Percentiles rank a stretch among this genome's conserved stretches.
These are phyloP conservation scores for Nakazawaea ernobii DNA, from an alignment of 805 yeast species.

Conservation along the genomic window DNA sequence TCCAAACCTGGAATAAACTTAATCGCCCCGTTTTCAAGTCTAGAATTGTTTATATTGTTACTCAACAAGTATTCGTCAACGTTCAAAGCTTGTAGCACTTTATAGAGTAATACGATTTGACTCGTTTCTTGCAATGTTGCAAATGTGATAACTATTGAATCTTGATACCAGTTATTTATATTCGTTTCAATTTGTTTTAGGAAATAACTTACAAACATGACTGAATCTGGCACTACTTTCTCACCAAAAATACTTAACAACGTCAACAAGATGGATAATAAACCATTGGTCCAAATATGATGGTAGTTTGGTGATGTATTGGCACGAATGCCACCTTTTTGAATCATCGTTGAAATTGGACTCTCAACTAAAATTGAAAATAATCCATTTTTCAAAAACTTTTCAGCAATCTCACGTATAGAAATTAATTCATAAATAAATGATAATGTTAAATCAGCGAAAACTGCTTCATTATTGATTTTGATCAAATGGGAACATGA, in stretches of 20 bases:
- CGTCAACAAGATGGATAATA: conserved; percentile 60
- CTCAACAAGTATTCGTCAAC: conserved; percentile 39
- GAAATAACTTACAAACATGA: conserved; percentile 58
- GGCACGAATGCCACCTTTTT: conserved; percentile 56
- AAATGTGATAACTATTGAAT: conserved; percentile 42
- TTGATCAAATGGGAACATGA: conserved; percentile 60
- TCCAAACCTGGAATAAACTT: conserved; percentile 55
- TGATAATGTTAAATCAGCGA: conserved; percentile 67
- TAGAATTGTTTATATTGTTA: conserved; percentile 5
- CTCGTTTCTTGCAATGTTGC: conserved; percentile 55
- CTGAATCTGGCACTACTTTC: conserved; percentile 56
- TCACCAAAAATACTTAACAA: conserved; percentile 60
- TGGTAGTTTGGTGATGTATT: conserved; percentile 49
- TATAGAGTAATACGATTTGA: conserved; percentile 62
- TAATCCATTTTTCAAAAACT: conserved; percentile 57
- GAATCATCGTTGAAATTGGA: conserved; percentile 61
- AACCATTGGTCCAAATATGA: conserved; percentile 80
- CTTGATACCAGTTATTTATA: conserved; percentile 62
- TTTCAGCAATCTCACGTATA: conserved; percentile 59
- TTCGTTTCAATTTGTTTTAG: conserved; percentile 60
- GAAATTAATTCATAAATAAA: conserved; percentile 65
- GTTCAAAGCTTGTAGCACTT: conserved; percentile 47
- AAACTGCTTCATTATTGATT: conserved; percentile 56
- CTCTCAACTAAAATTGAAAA: conserved; percentile 67
- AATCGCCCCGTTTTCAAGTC: conserved; percentile 14